Evolutionary conservation across 495 filamentous ascomycete species (phyloP), one percentile per base, ranked within the genome.

Genomic region (Penicillium paradoxum): DNA sequence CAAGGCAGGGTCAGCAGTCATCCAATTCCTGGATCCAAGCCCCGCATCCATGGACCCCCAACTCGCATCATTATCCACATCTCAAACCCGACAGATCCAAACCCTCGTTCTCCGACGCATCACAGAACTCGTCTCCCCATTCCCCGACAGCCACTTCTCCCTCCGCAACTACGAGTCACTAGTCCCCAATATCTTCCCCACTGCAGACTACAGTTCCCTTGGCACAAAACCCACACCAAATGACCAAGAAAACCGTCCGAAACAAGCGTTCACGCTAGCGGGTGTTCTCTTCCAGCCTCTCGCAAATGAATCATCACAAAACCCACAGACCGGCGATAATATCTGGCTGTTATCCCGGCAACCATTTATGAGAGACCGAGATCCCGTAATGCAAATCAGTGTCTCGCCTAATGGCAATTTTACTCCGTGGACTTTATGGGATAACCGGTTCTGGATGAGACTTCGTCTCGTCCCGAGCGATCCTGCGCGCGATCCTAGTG

Each of bases 361-460:
- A 55, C 77, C 77, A 13, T 78, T 72, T 53, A 68, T 66, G 58
- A 65, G 58, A 17, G 57, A 57, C 19, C 62, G 63, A 14, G 33
- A 50, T 2, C 65, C 64, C 18, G 48, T 49, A 4, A 30, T 51
- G 19, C 54, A 54, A 11, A 4, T 66, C 3, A 40, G 55, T 0
- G 21, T 63, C 27, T 43, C 57, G 11, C 47, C 51, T 5, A 24
- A 17, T 11, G 43, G 40, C 34, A 39, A n/a, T 15, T 59, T 54
- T 17, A 55, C 64, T 0, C 56, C 59, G 1, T 71, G 72, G 69
- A 55, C 29, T 3, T 72, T 93, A 1, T 96, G 83, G 80, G 92
- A 97, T 64, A 80, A 85, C 9, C 80, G 92, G 8, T 96, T 79
- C 72, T 97, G 92, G 92, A 70, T 95, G 32, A 79, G 83, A 4